Percentiles rank a stretch among this genome's conserved stretches.
phyloP scores from a whole-genome alignment of 1,139 yeast genomes.

The Nakaseomyces glabratus region DNA sequence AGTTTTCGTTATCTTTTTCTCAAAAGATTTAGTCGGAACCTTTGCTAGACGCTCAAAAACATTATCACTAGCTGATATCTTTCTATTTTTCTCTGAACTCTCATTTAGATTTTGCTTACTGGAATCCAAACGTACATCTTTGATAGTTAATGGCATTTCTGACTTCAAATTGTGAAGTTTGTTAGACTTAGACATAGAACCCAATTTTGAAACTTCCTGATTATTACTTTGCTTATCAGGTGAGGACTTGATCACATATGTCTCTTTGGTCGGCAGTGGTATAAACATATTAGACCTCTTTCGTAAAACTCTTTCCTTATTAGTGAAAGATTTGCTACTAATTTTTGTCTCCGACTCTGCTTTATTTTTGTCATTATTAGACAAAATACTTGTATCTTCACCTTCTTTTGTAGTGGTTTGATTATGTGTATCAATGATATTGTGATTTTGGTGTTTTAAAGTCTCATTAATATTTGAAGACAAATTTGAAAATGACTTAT shows the following conservation, averaged over 20 bases:
- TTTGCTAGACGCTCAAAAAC: conserved; percentile 29
- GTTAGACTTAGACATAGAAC: too few relatives aligned
- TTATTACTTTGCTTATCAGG: conserved; percentile 2
- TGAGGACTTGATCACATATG: conserved; percentile 20
- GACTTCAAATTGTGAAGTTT: too few relatives aligned
- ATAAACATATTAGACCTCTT: conserved; percentile 30
- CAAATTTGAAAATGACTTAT: conserved; percentile 1
- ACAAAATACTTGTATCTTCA: too few relatives aligned
- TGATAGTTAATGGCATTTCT: too few relatives aligned
- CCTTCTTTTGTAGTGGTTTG: too few relatives aligned
- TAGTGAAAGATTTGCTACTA: not conserved
- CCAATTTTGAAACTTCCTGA: too few relatives aligned
- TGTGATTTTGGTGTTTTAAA: too few relatives aligned
- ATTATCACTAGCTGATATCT: conserved; percentile 13
- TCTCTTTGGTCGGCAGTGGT: conserved; percentile 30
- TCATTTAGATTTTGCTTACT: not conserved
- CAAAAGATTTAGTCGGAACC: conserved; percentile 28
- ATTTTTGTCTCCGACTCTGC: conserved; percentile 3
- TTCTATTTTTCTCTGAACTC: conserved; percentile 1
- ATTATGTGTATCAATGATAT: too few relatives aligned
- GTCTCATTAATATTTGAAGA: too few relatives aligned
- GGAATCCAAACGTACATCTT: too few relatives aligned
- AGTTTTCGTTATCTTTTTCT: conserved; percentile 21
- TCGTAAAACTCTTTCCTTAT: conserved; percentile 11
- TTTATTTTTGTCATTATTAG: conserved; percentile 1